Evolutionary conservation across 345 rosid genomes (phyloP).

Genomic region (Trapa incisa): DNA sequence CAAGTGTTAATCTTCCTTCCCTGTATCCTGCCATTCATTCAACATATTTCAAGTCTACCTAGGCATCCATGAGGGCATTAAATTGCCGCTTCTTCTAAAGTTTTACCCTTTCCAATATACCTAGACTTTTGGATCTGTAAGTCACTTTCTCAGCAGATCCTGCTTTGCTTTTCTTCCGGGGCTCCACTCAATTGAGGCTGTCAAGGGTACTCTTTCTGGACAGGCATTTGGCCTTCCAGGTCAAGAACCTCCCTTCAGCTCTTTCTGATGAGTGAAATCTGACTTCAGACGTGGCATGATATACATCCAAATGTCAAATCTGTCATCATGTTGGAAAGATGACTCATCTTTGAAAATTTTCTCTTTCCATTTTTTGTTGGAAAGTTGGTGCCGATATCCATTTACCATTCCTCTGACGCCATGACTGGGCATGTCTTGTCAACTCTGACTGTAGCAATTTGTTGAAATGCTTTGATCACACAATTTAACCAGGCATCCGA

Average conservation of each 20-base stretch:
- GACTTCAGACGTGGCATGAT: slow-evolving; percentile 99
- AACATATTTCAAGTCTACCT: too few relatives aligned
- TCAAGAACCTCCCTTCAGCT: neutral
- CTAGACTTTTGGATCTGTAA: neutral
- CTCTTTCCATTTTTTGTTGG: neutral
- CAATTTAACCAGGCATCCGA: too few relatives aligned
- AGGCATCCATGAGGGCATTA: too few relatives aligned
- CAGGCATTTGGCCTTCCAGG: slow-evolving; percentile 75
- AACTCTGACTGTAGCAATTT: too few relatives aligned
- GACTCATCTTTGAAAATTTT: neutral
- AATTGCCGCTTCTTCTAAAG: too few relatives aligned
- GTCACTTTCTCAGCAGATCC: neutral
- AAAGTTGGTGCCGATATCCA: neutral
- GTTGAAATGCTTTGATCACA: too few relatives aligned
- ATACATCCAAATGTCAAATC: slow-evolving; percentile 49
- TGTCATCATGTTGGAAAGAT: slow-evolving; percentile 55
- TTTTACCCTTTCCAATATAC: neutral
- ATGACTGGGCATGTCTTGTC: too few relatives aligned
- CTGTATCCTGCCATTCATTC: too few relatives aligned
- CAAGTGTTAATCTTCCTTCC: too few relatives aligned
- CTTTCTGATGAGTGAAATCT: slow-evolving; percentile 67
- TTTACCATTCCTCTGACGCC: slow-evolving; percentile 40
- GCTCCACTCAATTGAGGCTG: slow-evolving; percentile 83
- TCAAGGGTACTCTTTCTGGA: slow-evolving; percentile 77
- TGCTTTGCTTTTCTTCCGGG: slow-evolving; percentile 30